phyloP scores from a whole-genome alignment of 2,329 filamentous ascomycete genomes.

The Trichoderma hamatum region DNA sequence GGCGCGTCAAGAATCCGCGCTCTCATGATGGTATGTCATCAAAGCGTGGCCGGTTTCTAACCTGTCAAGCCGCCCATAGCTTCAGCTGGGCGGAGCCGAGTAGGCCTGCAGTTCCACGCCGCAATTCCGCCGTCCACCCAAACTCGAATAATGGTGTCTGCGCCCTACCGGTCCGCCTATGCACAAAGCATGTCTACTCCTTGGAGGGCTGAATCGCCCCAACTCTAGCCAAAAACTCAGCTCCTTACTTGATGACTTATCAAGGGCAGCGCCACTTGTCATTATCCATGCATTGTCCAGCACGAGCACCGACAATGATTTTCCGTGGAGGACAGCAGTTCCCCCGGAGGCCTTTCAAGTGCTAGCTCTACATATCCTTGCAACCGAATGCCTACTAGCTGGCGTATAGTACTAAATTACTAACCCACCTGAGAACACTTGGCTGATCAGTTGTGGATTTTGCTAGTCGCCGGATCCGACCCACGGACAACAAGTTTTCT shows the following conservation, averaged over 20 bases:
- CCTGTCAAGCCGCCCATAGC: background rate
- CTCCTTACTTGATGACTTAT: conserved; percentile 13
- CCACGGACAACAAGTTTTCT: conserved; percentile 2
- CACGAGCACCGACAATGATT: background rate
- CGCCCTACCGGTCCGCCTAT: conserved; percentile 21
- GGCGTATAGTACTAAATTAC: background rate
- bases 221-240: conserved; percentile 19
- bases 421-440: background rate
- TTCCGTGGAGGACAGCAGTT: conserved; percentile 6
- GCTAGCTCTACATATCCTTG: background rate
- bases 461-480: conserved; percentile 12
- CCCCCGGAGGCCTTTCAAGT: background rate
- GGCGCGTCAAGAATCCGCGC: conserved; percentile 3
- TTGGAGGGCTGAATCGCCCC: conserved; percentile 19
- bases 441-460: conserved; percentile 17
- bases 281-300: background rate
- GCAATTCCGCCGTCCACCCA: conserved; percentile 2
- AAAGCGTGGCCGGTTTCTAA: background rate
- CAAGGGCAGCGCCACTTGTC: background rate
- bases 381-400: background rate
- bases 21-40: background rate
- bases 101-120: conserved; percentile 5
- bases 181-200: conserved; percentile 8
- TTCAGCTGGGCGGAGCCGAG: conserved; percentile 19
- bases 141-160: background rate